Base-by-base conservation (phyloP, 2,329 filamentous ascomycete species). In the Pseudonectria buxi region DNA sequence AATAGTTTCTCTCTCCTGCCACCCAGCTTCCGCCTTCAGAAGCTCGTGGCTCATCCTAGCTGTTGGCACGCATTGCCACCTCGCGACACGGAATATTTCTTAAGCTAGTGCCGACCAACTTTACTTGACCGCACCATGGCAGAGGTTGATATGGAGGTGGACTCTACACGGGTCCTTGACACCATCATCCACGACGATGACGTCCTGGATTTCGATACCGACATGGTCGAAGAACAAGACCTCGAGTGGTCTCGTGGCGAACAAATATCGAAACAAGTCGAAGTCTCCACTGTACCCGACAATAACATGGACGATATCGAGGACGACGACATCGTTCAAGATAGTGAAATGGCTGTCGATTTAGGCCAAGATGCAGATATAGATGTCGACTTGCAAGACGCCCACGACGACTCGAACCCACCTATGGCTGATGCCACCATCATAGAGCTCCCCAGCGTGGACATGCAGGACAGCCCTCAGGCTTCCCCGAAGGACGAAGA, bases 191-290 rank as follows among this genome's bases (percentile, higher is more conserved):
- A 44, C 7, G 56, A 61, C 26, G 54, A 62, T 11, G 62, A 65
- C 36, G 43, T 62, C 15, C 60, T 64, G 32, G 55, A 61, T 37
- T 65, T 62, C 27, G 62, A 64, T 22, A 59, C 54, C 33, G 62
- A 62, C 28, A 54, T 55, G 44, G 39, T 43, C 12, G 49, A 53
- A 26, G 39, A 47, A 13, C 37, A 40, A 6, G 45, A 48, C 7
- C 32, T 47, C 33, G 36, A 40, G 33, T 37, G 33, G 10, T 15
- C 31, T 4, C 34, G 33, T 9, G 11, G 12, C 26, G 35, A 25
- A 7, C 14, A 41, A 10, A 9, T 28, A 5, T 25, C 39, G 33
- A 36, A 44, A 29, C 33, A 35, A 6, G 16, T 34, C 7, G 33
- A 37, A 7, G 37, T 26, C 26, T 30, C 31, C 24, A 31, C 37